These are phyloP conservation scores for Cladobotryum protrusum DNA, from an alignment of 2,329 filamentous ascomycete genomes.

Conservation along the genomic window DNA sequence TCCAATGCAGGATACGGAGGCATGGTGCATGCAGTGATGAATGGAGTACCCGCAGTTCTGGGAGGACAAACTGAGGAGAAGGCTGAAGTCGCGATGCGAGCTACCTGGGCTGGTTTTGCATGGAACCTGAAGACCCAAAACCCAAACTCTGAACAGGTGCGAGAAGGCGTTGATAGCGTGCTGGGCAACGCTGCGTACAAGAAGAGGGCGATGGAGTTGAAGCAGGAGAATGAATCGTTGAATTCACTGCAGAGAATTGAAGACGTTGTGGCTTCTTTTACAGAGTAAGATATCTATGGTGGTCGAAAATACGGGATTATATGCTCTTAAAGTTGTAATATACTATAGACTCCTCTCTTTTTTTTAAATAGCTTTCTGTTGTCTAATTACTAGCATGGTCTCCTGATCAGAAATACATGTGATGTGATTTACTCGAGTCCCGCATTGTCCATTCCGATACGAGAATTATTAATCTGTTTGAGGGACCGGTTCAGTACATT, in stretches of 20 bases:
- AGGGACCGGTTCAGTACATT: too few relatives aligned
- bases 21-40: constrained; percentile 37
- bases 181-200: constrained; percentile 25
- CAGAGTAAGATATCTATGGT: background rate
- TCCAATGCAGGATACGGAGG: constrained; percentile 45
- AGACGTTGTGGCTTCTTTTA: background rate
- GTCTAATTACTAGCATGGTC: too few relatives aligned
- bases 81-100: constrained; percentile 34
- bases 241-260: constrained; percentile 2
- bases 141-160: constrained; percentile 24
- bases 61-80: constrained; percentile 37
- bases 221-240: constrained; percentile 28
- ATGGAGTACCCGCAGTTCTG: constrained; percentile 42
- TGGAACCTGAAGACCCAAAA: constrained; percentile 35
- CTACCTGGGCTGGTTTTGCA: constrained; percentile 38
- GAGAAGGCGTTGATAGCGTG: constrained; percentile 25
- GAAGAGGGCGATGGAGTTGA: constrained; percentile 24
- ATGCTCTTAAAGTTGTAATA: too few relatives aligned
- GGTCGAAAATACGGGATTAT: too few relatives aligned
- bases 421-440: too few relatives aligned
- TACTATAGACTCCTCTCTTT: too few relatives aligned
- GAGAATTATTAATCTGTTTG: too few relatives aligned
- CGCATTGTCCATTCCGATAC: too few relatives aligned
- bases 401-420: too few relatives aligned
- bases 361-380: too few relatives aligned